These are phyloP conservation scores for Aspergillus ibericus DNA, from an alignment of 2,329 filamentous ascomycete genomes.

Conservation along the genomic window DNA sequence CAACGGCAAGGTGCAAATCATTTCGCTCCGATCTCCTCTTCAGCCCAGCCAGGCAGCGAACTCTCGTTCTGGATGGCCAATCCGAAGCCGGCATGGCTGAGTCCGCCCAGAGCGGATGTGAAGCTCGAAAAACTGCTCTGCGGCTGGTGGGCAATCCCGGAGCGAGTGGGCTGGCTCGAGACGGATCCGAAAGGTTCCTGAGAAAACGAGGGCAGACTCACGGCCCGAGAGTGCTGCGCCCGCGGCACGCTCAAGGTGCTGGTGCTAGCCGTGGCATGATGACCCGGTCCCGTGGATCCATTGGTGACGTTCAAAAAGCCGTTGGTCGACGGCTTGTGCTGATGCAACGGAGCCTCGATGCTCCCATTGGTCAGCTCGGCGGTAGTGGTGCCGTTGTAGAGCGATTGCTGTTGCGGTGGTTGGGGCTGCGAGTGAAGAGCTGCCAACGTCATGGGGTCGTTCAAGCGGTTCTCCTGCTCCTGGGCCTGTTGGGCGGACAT, in stretches of 20 bases:
- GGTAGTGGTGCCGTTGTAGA: slow-evolving; percentile 74
- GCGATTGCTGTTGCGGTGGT: slow-evolving; percentile 73
- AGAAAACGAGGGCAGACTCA: slow-evolving; percentile 77
- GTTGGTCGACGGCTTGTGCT: slow-evolving; percentile 65
- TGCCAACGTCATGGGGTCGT: slow-evolving; percentile 43
- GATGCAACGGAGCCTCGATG: slow-evolving; percentile 45
- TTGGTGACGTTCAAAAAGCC: slow-evolving; percentile 57
- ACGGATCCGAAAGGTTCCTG: slow-evolving; percentile 56
- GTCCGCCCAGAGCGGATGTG: slow-evolving; percentile 58
- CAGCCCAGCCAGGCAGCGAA: slow-evolving; percentile 62
- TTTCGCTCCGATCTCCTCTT: slow-evolving; percentile 62
- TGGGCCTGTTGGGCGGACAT: slow-evolving; percentile 61
- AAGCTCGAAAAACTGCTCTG: slow-evolving; percentile 59
- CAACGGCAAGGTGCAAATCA: slow-evolving; percentile 27
- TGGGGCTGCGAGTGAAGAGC: slow-evolving; percentile 63
- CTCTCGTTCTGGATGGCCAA: slow-evolving; percentile 60
- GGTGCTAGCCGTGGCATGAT: slow-evolving; percentile 68
- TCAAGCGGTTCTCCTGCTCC: slow-evolving; percentile 60
- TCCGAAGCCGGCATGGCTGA: slow-evolving; percentile 59
- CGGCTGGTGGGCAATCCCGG: slow-evolving; percentile 42
- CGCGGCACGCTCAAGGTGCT: slow-evolving; percentile 53
- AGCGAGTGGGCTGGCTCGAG: slow-evolving; percentile 36
- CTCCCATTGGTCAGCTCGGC: slow-evolving; percentile 60
- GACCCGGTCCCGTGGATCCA: slow-evolving; percentile 67
- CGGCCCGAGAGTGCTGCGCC: slow-evolving; percentile 72